These are phyloP conservation scores for Annona squamosa DNA, from an alignment of 164 flowering plant species.

Conservation along the genomic window DNA sequence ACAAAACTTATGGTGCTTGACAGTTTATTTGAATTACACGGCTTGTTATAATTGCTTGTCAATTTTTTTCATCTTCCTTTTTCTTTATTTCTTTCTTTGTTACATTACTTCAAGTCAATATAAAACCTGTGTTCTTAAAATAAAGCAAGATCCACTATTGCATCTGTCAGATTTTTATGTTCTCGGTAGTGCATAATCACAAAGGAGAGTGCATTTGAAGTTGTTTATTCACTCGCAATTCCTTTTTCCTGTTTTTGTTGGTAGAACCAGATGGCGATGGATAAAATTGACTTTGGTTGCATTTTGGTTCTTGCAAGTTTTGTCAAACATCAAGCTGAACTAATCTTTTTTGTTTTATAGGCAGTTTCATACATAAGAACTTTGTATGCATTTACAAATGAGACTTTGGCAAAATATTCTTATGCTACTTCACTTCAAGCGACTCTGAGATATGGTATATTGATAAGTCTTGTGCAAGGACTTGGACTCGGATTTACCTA, in stretches of 20 bases:
- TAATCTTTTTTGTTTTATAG: constrained; percentile 38
- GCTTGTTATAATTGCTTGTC: not conserved
- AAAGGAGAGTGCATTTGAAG: too few species aligned
- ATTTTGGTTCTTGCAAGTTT: too few species aligned
- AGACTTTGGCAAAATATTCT: constrained; percentile 93
- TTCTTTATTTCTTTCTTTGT: not conserved
- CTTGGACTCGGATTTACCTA: constrained; percentile 99
- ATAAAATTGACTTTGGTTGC: not conserved
- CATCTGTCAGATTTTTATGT: too few species aligned
- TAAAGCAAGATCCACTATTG: too few species aligned
- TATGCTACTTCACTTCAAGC: constrained; percentile 98
- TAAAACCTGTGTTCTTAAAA: too few species aligned
- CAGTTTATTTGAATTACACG: not conserved
- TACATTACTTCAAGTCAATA: too few species aligned
- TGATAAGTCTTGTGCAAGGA: constrained; percentile 99
- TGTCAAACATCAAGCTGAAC: constrained; percentile 1
- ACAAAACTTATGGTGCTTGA: not conserved
- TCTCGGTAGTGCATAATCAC: too few species aligned
- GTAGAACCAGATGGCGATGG: not conserved
- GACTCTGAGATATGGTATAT: constrained; percentile 88
- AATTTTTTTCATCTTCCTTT: not conserved
- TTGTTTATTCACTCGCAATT: too few species aligned
- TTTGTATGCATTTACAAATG: constrained; percentile 90
- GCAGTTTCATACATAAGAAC: constrained; percentile 89
- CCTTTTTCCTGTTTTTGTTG: too few species aligned